These are phyloP conservation scores for Apiosordaria backusii DNA, from an alignment of 495 filamentous ascomycete species.

Conservation along the genomic window DNA sequence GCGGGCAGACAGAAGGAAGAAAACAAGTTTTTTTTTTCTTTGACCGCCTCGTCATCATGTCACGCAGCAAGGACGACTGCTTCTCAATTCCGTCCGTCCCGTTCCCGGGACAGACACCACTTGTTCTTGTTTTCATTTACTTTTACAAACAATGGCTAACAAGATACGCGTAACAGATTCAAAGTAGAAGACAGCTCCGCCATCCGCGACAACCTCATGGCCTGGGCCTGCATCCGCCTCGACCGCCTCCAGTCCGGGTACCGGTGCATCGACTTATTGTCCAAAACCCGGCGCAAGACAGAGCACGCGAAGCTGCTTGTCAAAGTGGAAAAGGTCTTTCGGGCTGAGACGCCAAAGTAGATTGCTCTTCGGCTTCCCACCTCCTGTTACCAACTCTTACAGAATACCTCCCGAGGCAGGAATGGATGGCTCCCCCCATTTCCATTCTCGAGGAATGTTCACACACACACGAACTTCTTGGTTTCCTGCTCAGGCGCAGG, in stretches of 20 bases:
- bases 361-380: constrained; percentile 4
- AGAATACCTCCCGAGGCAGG: no score
- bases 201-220: constrained; percentile 59
- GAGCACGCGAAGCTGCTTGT: constrained; percentile 64
- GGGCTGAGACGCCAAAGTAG: constrained; percentile 17
- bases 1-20: background rate
- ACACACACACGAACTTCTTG: no score
- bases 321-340: constrained; percentile 47
- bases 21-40: background rate
- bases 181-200: constrained; percentile 67
- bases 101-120: background rate
- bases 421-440: no score
- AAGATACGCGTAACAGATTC: constrained; percentile 49
- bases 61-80: background rate
- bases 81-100: background rate
- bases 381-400: background rate
- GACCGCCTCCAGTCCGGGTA: constrained; percentile 76
- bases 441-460: no score
- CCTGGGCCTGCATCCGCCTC: constrained; percentile 86
- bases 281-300: constrained; percentile 44
- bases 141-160: constrained; percentile 9
- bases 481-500: no score
- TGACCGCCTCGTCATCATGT: background rate
- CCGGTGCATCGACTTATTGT: constrained; percentile 67
- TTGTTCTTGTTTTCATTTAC: background rate